Conservation (phyloP, 306 rosid species). For the Vigna trinervia region DNA sequence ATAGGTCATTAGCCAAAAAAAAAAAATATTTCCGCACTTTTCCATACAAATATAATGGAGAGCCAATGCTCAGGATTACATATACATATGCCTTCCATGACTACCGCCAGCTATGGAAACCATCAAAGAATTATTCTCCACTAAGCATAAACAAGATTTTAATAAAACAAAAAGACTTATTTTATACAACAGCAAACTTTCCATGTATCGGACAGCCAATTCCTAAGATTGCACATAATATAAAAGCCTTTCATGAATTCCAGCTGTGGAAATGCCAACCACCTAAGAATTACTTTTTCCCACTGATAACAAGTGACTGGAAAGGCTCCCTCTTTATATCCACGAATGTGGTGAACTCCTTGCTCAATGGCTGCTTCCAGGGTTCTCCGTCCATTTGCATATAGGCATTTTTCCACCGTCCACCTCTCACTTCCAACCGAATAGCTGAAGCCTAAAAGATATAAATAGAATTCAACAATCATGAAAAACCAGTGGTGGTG, state of each 20-base stretch:
- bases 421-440: constrained; percentile 91
- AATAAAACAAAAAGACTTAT: constrained; percentile 24
- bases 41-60: constrained; percentile 2
- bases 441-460: constrained; percentile 85
- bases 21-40: neutral
- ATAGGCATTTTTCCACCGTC: constrained; percentile 79
- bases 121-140: constrained; percentile 56
- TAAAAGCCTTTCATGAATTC: constrained; percentile 44
- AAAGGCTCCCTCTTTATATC: constrained; percentile 90
- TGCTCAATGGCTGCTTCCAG: constrained; percentile 87
- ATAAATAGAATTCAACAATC: constrained; percentile 30
- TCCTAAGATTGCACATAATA: constrained; percentile 38
- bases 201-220: neutral
- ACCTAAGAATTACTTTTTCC: constrained; percentile 57
- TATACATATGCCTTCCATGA: constrained; percentile 48
- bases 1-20: neutral
- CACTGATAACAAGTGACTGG: constrained; percentile 75
- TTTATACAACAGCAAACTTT: constrained; percentile 24
- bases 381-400: constrained; percentile 99
- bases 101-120: constrained; percentile 38
- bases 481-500: constrained; percentile 18
- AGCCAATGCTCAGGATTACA: constrained; percentile 20
- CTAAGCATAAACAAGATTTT: constrained; percentile 50
- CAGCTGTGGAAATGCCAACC: constrained; percentile 25
- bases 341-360: constrained; percentile 75